Evolutionary conservation across 768 basidiomycete genomes (phyloP).

Genomic region (Lepiota venenata): DNA sequence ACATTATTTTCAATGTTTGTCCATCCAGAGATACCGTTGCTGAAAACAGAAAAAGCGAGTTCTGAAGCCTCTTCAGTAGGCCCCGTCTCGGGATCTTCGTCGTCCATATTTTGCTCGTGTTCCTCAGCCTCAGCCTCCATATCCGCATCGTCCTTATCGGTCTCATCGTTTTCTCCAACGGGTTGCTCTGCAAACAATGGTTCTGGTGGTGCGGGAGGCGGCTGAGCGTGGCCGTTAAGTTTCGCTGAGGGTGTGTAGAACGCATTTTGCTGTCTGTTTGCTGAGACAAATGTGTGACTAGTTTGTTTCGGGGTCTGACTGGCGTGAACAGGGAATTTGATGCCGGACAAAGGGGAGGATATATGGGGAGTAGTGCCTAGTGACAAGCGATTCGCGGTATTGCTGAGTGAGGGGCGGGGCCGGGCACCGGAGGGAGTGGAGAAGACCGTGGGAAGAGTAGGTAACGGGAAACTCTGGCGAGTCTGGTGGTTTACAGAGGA

Average conservation of each 20-base stretch:
- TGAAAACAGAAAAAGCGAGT: slow-evolving; percentile 28
- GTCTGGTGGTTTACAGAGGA: neutral
- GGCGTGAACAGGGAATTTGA: slow-evolving; percentile 21
- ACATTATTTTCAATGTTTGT: slow-evolving; percentile 2
- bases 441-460: neutral
- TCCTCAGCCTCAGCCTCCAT: slow-evolving; percentile 19
- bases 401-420: slow-evolving; percentile 21
- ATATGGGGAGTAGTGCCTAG: slow-evolving; percentile 18
- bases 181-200: neutral
- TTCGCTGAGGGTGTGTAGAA: slow-evolving; percentile 52
- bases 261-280: slow-evolving; percentile 56
- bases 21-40: slow-evolving; percentile 1
- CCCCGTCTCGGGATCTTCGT: slow-evolving; percentile 9
- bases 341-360: slow-evolving; percentile 27
- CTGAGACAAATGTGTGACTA: slow-evolving; percentile 38
- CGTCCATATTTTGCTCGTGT: slow-evolving; percentile 15
- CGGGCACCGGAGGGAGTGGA: slow-evolving; percentile 11
- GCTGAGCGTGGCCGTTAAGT: slow-evolving; percentile 30
- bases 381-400: slow-evolving; percentile 22
- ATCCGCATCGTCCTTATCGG: slow-evolving; percentile 17
- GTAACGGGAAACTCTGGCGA: slow-evolving; percentile 25
- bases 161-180: slow-evolving; percentile 1
- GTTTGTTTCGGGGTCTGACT: slow-evolving; percentile 17
- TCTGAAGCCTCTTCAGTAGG: slow-evolving; percentile 16
- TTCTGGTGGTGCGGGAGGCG: slow-evolving; percentile 23